A percentile compares a stretch with the other conserved stretches of the same genome.
phyloP scores from a whole-genome alignment of 352 stramenopile genomes.

The Phytophthora sp. region DNA sequence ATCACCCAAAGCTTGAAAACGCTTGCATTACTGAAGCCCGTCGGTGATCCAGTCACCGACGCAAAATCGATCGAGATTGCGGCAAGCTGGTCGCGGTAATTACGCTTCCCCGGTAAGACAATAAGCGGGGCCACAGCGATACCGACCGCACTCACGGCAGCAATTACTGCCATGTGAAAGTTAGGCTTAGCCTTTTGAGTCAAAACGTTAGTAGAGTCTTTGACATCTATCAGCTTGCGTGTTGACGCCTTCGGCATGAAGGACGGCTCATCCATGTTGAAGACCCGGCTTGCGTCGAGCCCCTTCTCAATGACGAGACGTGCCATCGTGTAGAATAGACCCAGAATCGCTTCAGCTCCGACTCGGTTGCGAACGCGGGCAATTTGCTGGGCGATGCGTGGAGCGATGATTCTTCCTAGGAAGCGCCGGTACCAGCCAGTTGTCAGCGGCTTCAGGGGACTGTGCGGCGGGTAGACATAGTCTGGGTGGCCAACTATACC shows the following conservation, averaged over 20 bases:
- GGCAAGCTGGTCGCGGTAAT: too few relatives aligned
- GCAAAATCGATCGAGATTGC: too few relatives aligned
- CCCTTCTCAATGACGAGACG: constrained; percentile 6
- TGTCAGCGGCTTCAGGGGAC: neutral
- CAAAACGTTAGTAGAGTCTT: constrained; percentile 17
- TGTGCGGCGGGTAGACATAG: neutral
- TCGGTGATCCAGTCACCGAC: too few relatives aligned
- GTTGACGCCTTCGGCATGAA: constrained; percentile 25
- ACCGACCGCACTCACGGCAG: too few relatives aligned
- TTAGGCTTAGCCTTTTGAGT: constrained; percentile 5
- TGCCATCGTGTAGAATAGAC: constrained; percentile 11
- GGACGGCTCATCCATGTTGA: constrained; percentile 27
- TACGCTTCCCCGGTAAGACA: too few relatives aligned
- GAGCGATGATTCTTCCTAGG: too few relatives aligned
- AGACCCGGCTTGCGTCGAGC: neutral
- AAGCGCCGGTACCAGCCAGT: too few relatives aligned
- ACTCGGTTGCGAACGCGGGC: constrained; percentile 14
- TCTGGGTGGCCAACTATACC: neutral
- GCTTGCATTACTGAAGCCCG: too few relatives aligned
- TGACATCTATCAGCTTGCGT: constrained; percentile 17
- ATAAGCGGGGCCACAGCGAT: too few relatives aligned
- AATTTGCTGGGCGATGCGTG: constrained; percentile 1
- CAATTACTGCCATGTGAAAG: too few relatives aligned
- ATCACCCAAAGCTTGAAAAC: too few relatives aligned
- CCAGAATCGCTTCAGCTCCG: neutral